Base-by-base conservation (phyloP, 345 rosid species). In the Adansonia digitata region DNA sequence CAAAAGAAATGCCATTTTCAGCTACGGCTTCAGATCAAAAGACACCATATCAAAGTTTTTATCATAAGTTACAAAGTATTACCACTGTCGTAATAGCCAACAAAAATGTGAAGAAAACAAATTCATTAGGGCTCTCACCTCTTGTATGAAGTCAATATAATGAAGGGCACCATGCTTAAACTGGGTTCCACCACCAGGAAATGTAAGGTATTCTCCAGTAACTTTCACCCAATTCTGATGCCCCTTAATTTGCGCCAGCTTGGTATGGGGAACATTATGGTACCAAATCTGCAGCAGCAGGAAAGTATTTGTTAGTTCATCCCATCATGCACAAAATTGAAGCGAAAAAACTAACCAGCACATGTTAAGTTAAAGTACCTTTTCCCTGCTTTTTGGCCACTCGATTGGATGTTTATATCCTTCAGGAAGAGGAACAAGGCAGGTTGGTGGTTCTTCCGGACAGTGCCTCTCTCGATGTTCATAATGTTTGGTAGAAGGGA, bases 171-270 rank as follows among this genome's bases (percentile, higher is more conserved):
- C 98, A 17, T 89, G 85, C 86, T 84, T 91, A 84, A 95, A 95
- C 77, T 95, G 98, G 82, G 99, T 95, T 81, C 99, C 98, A 63
- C 98, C 98, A 70, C 99, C 98, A 34, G 99, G 99, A 79, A 95
- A 93, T 77, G 97, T 91, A 68, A 95, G 92, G 83, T 85, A 95
- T 80, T 93, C 97, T 74, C 99, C 99, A 11, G 79, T 72, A 37
- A 95, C 90, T 85, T 95, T 95, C 71, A 95, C 98, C 99, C 99
- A 95, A 75, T 95, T 95, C 76, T 95, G 98, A 86, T 95, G 97
- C 63, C 98, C 99, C 88, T 95, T 93, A 68, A 86, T 18, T 79
- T 83, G 79, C 27, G 94, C 98, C 76, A 95, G 94, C 83, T 93
- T 91, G 64, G 96, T 89, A 77, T 95, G 97, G 60, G 99, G 99